phyloP scores from a whole-genome alignment of 345 rosid species.

The Linum usitatissimum region DNA sequence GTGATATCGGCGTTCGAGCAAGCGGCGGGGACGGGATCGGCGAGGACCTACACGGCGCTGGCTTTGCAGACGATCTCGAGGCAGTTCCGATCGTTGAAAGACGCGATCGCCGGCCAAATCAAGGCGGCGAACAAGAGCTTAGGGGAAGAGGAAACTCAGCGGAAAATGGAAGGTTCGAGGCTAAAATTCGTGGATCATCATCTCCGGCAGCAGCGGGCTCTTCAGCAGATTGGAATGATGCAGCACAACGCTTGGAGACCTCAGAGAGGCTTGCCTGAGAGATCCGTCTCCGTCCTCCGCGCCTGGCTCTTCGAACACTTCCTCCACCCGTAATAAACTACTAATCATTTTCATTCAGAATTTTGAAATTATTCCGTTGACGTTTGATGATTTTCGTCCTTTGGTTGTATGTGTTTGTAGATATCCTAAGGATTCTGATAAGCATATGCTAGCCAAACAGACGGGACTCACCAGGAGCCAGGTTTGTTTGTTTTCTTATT shows the following conservation, averaged over 20 bases:
- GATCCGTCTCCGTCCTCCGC: constrained; percentile 90
- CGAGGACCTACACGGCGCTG: constrained; percentile 77
- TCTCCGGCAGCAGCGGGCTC: constrained; percentile 85
- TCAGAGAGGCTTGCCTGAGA: constrained; percentile 89
- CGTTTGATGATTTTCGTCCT: background rate
- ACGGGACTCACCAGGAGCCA: constrained; percentile 93
- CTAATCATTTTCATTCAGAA: too few species aligned
- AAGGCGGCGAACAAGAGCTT: constrained; percentile 71
- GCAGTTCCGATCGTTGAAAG: constrained; percentile 90
- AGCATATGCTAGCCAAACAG: constrained; percentile 85
- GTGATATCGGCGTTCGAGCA: constrained; percentile 82
- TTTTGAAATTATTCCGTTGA: background rate
- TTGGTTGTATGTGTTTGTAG: constrained; percentile 8
- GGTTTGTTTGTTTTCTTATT: constrained; percentile 24
- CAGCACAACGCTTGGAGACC: constrained; percentile 99
- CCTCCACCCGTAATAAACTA: constrained; percentile 73
- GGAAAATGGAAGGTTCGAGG: constrained; percentile 76
- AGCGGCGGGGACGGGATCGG: constrained; percentile 79
- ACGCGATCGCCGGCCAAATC: constrained; percentile 78
- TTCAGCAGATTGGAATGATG: constrained; percentile 92
- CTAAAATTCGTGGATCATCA: constrained; percentile 90
- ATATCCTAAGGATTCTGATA: constrained; percentile 93
- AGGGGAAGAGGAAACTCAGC: constrained; percentile 67
- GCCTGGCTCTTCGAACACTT: constrained; percentile 99
- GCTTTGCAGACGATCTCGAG: constrained; percentile 87